These are phyloP conservation scores for Cercophora newfieldiana DNA, from an alignment of 495 filamentous ascomycete species.

Conservation along the genomic window DNA sequence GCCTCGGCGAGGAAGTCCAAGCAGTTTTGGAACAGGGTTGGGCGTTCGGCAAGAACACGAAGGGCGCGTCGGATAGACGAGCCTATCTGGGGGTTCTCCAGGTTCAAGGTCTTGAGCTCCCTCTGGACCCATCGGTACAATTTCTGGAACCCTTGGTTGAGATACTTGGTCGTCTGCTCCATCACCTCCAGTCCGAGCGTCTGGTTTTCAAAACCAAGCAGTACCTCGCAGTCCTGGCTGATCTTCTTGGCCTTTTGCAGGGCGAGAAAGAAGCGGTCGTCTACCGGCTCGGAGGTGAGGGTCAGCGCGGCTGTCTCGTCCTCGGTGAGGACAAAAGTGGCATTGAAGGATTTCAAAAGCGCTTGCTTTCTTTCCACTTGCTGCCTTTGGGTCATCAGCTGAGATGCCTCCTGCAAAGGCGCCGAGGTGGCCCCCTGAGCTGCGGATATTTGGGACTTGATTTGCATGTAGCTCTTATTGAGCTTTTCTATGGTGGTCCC, in stretches of 20 bases:
- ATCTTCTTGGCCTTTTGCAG: slow-evolving; percentile 84
- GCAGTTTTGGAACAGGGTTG: slow-evolving; percentile 88
- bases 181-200: slow-evolving; percentile 83
- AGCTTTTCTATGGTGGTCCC: slow-evolving; percentile 74
- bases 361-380: slow-evolving; percentile 85
- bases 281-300: slow-evolving; percentile 72
- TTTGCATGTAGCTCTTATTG: slow-evolving; percentile 78
- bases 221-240: slow-evolving; percentile 80
- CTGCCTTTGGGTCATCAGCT: slow-evolving; percentile 70
- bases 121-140: slow-evolving; percentile 92
- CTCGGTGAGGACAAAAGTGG: slow-evolving; percentile 81
- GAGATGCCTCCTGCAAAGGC: slow-evolving; percentile 74
- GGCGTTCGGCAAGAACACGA: slow-evolving; percentile 84
- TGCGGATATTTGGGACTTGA: slow-evolving; percentile 71
- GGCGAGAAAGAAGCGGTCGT: slow-evolving; percentile 81
- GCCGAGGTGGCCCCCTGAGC: slow-evolving; percentile 75
- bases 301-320: slow-evolving; percentile 73
- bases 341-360: slow-evolving; percentile 77
- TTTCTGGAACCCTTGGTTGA: slow-evolving; percentile 94
- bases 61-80: slow-evolving; percentile 81
- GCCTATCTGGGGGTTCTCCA: slow-evolving; percentile 93
- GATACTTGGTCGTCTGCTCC: slow-evolving; percentile 79
- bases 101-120: slow-evolving; percentile 87
- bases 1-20: slow-evolving; percentile 93
- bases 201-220: slow-evolving; percentile 90